A percentile compares a stretch with the other conserved stretches of the same genome.
Conservation (phyloP, 2,329 filamentous ascomycete genomes). For the Hypoxylon sp. region DNA sequence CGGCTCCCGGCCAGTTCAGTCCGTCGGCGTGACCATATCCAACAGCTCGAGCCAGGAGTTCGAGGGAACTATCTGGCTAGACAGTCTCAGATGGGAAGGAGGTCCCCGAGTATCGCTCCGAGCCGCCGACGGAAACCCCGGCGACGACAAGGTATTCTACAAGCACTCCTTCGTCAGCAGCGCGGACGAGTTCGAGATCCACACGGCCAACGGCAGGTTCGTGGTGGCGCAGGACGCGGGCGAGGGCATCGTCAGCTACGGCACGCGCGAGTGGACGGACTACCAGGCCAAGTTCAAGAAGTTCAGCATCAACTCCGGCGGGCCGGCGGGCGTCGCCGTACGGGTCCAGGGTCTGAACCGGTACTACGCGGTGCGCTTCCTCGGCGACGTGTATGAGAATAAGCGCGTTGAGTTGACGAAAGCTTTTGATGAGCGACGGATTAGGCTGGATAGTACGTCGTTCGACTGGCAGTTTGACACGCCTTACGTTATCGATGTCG, state of each 20-base stretch:
- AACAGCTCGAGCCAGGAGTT: not conserved
- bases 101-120: constrained; percentile 27
- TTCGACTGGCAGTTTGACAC: constrained; percentile 43
- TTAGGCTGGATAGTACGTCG: constrained; percentile 19
- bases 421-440: constrained; percentile 40
- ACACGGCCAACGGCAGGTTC: constrained; percentile 35
- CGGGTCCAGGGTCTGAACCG: constrained; percentile 49
- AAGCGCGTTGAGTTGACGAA: constrained; percentile 40
- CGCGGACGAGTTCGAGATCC: constrained; percentile 41
- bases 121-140: constrained; percentile 3
- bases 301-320: constrained; percentile 46
- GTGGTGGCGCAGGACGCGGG: constrained; percentile 47
- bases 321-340: constrained; percentile 44
- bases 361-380: constrained; percentile 48
- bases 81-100: constrained; percentile 43
- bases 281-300: constrained; percentile 42
- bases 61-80: constrained; percentile 38
- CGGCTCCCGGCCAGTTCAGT: constrained; percentile 45
- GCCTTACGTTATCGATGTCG: constrained; percentile 34
- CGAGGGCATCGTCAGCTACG: constrained; percentile 50
- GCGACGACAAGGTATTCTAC: constrained; percentile 37
- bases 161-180: constrained; percentile 47
- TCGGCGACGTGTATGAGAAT: not conserved
- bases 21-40: constrained; percentile 42
- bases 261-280: constrained; percentile 51